Evolutionary conservation across 2,329 filamentous ascomycete genomes (phyloP).

Genomic region (Aspergillus aculeatinus): DNA sequence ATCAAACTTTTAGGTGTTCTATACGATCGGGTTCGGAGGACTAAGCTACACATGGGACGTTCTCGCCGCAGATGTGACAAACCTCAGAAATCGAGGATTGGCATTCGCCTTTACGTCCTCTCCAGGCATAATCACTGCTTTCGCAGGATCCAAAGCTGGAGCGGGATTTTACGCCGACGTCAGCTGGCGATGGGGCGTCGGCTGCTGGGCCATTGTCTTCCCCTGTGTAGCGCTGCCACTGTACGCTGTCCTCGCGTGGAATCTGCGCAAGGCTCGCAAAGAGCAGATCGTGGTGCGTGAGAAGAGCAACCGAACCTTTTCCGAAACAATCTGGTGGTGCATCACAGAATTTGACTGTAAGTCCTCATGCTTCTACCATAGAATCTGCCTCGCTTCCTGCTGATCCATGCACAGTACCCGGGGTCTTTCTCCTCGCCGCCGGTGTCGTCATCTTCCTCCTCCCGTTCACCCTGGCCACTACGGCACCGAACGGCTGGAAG

Average conservation of each 20-base stretch:
- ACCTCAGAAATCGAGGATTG: slow-evolving; percentile 60
- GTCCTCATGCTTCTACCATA: slow-evolving; percentile 11
- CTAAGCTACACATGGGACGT: slow-evolving; percentile 58
- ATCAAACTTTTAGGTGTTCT: slow-evolving; percentile 52
- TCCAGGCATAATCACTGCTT: slow-evolving; percentile 64
- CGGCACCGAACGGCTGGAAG: slow-evolving; percentile 42
- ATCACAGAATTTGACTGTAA: slow-evolving; percentile 60
- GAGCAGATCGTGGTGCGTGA: slow-evolving; percentile 49
- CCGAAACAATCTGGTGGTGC: slow-evolving; percentile 53
- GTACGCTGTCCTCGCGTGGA: slow-evolving; percentile 53
- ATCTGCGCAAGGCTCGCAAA: slow-evolving; percentile 57
- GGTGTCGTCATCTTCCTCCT: slow-evolving; percentile 65
- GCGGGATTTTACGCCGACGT: slow-evolving; percentile 45
- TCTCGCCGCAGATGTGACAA: slow-evolving; percentile 63
- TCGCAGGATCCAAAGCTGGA: slow-evolving; percentile 55
- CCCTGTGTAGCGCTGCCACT: slow-evolving; percentile 59
- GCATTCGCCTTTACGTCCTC: slow-evolving; percentile 61
- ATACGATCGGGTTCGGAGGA: slow-evolving; percentile 57
- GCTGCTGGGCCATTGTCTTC: slow-evolving; percentile 60
- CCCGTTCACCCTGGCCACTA: slow-evolving; percentile 58
- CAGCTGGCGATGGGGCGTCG: slow-evolving; percentile 64
- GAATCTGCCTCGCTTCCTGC: background rate
- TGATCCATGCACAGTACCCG: slow-evolving; percentile 44
- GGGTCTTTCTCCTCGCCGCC: slow-evolving; percentile 60
- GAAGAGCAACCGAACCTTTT: slow-evolving; percentile 45